These are phyloP conservation scores for Lachnellula occidentalis DNA, from an alignment of 2,329 filamentous ascomycete species.

Conservation along the genomic window DNA sequence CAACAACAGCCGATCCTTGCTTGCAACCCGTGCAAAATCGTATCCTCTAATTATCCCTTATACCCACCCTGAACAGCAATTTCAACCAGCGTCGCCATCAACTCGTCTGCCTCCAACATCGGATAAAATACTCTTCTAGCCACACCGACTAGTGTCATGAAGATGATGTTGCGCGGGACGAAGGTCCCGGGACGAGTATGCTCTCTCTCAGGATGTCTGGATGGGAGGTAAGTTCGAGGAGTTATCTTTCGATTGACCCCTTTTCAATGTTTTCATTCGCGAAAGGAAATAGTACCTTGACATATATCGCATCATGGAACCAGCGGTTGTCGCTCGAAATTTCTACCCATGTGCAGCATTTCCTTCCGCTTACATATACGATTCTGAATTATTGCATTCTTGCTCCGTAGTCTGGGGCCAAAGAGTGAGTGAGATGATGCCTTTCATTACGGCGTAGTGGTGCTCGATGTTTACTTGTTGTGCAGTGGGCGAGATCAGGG, in stretches of 20 bases:
- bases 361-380: slow-evolving; percentile 35
- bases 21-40: too few species aligned
- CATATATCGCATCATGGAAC: slow-evolving; percentile 23
- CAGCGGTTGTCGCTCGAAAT: slow-evolving; percentile 37
- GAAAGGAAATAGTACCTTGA: slow-evolving; percentile 18
- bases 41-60: too few species aligned
- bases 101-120: slow-evolving; percentile 3
- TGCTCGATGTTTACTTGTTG: slow-evolving; percentile 31
- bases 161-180: not conserved
- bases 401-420: slow-evolving; percentile 3
- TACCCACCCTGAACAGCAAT: slow-evolving; percentile 5
- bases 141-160: slow-evolving; percentile 7
- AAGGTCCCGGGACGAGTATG: too few species aligned
- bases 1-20: too few species aligned
- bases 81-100: slow-evolving; percentile 15
- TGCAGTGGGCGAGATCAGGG: slow-evolving; percentile 21
- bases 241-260: slow-evolving; percentile 25
- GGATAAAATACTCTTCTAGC: not conserved
- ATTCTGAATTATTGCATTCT: slow-evolving; percentile 36
- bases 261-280: not conserved
- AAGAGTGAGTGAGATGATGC: slow-evolving; percentile 20
- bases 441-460: slow-evolving; percentile 29
- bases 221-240: slow-evolving; percentile 20
- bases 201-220: too few species aligned
- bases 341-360: slow-evolving; percentile 35